These are phyloP conservation scores for Globisporangium splendens DNA, from an alignment of 352 stramenopile species.

Conservation along the genomic window DNA sequence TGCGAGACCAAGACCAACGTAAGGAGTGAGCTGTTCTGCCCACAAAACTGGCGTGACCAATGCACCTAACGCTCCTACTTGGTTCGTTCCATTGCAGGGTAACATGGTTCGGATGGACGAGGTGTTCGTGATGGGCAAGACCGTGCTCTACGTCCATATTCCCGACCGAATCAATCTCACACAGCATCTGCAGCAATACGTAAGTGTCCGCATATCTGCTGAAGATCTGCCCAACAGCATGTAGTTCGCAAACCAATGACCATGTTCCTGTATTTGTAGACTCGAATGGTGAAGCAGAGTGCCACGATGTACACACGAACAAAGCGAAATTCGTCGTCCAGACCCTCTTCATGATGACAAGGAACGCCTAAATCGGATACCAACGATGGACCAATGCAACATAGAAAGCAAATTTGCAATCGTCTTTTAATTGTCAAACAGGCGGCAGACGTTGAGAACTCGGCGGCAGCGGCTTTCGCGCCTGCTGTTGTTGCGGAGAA, in stretches of 20 bases:
- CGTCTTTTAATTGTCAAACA: conserved; percentile 46
- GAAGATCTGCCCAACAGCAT: background rate
- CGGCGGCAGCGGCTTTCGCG: conserved; percentile 11
- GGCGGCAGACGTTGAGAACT: conserved; percentile 53
- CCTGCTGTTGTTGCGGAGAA: conserved; percentile 13
- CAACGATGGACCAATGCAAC: background rate
- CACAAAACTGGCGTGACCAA: too few relatives aligned
- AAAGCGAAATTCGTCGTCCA: conserved; percentile 30
- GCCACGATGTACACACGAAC: conserved; percentile 79
- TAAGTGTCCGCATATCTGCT: conserved; percentile 20
- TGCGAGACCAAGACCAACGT: conserved; percentile 75
- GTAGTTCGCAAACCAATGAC: background rate
- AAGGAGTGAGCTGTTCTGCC: background rate
- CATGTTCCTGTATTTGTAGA: conserved; percentile 26
- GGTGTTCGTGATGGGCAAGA: conserved; percentile 87
- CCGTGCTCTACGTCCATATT: conserved; percentile 84
- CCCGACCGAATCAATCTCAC: conserved; percentile 83
- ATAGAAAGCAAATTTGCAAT: background rate
- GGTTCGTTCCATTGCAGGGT: conserved; percentile 29
- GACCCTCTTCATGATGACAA: background rate
- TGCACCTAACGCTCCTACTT: background rate
- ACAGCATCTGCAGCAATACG: conserved; percentile 76
- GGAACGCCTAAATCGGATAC: background rate
- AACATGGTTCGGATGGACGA: conserved; percentile 63
- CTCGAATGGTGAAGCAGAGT: conserved; percentile 74